These are phyloP conservation scores for Vachellia collinsii DNA, from an alignment of 306 rosid species.

Conservation along the genomic window DNA sequence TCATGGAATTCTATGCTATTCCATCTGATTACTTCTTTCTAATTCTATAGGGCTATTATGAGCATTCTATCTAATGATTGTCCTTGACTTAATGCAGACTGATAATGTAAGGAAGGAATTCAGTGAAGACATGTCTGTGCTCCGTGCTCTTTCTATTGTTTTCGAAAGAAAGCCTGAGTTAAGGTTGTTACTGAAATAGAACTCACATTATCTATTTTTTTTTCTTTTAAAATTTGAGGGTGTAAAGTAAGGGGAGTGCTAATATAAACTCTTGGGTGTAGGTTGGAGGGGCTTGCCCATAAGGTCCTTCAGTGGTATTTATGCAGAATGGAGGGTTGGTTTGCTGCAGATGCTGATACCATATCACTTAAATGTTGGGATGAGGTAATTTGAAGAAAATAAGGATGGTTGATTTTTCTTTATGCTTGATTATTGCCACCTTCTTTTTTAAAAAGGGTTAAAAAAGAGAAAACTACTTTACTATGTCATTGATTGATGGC, in stretches of 20 bases:
- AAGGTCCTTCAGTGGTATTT: slow-evolving; percentile 98
- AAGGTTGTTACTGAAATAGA: slow-evolving; percentile 46
- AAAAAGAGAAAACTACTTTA: slow-evolving; percentile 15
- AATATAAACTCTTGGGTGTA: slow-evolving; percentile 41
- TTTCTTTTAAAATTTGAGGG: background rate
- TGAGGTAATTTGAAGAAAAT: slow-evolving; percentile 58
- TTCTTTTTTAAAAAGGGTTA: background rate
- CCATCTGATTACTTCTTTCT: slow-evolving; percentile 16
- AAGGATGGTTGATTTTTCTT: slow-evolving; percentile 12
- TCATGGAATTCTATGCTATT: slow-evolving; percentile 16
- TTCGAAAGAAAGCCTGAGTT: slow-evolving; percentile 87
- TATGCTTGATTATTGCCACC: background rate
- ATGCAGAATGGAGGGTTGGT: slow-evolving; percentile 99
- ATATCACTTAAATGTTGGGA: slow-evolving; percentile 95
- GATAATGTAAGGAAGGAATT: slow-evolving; percentile 66
- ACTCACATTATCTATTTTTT: background rate
- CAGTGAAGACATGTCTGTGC: slow-evolving; percentile 78
- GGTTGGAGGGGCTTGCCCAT: slow-evolving; percentile 89
- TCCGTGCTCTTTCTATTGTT: slow-evolving; percentile 75
- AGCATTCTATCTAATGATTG: slow-evolving; percentile 39
- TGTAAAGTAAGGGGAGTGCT: slow-evolving; percentile 26
- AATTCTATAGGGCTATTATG: slow-evolving; percentile 26
- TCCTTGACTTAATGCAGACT: slow-evolving; percentile 58
- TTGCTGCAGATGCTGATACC: slow-evolving; percentile 93
- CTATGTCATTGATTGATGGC: slow-evolving; percentile 15